Conservation (phyloP, 225 moss, liverwort and hornwort species). For the Pseudoscleropodium purum region DNA sequence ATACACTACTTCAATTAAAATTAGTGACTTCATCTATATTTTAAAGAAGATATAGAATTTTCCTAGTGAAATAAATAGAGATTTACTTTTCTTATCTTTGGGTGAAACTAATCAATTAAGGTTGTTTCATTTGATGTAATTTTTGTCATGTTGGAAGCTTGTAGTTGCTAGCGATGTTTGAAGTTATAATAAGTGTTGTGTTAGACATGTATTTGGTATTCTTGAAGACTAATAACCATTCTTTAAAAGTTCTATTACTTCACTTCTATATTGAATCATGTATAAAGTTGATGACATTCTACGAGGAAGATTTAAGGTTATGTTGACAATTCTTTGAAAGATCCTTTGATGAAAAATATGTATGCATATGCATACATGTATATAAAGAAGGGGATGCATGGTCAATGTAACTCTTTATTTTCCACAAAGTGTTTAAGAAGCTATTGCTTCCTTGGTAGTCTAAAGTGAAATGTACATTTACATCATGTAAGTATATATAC, state of each 20-base stretch:
- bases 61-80: neutral
- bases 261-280: neutral
- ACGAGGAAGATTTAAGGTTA: neutral
- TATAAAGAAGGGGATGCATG: neutral
- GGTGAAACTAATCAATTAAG: accelerated
- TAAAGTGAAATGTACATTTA: neutral
- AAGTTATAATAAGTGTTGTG: too few relatives aligned
- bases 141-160: neutral
- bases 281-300: neutral
- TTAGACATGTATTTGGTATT: neutral
- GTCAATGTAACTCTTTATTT: neutral
- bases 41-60: neutral
- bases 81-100: neutral
- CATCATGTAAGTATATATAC: neutral
- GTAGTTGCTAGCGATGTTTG: neutral
- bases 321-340: neutral
- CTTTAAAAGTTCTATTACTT: neutral
- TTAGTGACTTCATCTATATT: neutral
- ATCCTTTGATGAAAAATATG: neutral
- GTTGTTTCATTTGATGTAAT: neutral
- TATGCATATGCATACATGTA: neutral
- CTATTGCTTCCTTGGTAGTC: neutral
- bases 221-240: neutral
- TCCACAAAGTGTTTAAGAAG: neutral
- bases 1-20: accelerated